Conservation (phyloP, 441 rosid species). For the Adansonia grandidieri region DNA sequence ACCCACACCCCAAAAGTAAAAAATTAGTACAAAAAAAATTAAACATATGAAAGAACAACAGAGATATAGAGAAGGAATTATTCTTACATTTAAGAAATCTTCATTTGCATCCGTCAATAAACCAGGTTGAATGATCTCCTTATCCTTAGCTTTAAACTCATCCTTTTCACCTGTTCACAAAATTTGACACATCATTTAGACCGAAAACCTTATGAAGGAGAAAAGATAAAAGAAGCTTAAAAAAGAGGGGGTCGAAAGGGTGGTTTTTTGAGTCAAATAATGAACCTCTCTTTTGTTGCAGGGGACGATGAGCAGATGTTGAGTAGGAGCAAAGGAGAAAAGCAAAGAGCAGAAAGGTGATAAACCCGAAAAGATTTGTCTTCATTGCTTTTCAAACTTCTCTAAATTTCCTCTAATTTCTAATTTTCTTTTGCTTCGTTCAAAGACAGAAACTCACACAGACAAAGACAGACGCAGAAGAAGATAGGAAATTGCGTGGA, state of each 20-base stretch:
- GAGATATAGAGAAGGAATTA: neutral
- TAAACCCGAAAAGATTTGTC: neutral
- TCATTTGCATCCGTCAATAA: conserved; percentile 16
- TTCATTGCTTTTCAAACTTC: conserved; percentile 31
- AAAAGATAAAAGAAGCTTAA: neutral
- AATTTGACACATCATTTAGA: neutral
- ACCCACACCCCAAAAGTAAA: neutral
- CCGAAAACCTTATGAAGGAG: neutral
- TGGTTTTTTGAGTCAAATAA: neutral
- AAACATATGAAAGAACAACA: neutral
- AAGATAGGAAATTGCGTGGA: neutral
- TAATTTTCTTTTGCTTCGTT: neutral
- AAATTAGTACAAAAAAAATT: neutral
- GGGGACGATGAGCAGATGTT: conserved; percentile 37
- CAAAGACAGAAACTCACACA: neutral
- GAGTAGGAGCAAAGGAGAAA: conserved; percentile 29
- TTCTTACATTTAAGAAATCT: conserved; percentile 40
- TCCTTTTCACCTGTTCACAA: conserved; percentile 27
- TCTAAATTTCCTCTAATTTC: neutral
- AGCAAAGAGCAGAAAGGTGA: conserved; percentile 27
- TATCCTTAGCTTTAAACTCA: conserved; percentile 22
- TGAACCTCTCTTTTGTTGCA: conserved; percentile 29
- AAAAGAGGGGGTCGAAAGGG: neutral
- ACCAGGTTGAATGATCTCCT: conserved; percentile 3
- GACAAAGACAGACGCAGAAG: neutral